A percentile compares a stretch with the other conserved stretches of the same genome.
Evolutionary conservation across 2,329 filamentous ascomycete genomes (phyloP).

Genomic region (Apiospora koreana): DNA sequence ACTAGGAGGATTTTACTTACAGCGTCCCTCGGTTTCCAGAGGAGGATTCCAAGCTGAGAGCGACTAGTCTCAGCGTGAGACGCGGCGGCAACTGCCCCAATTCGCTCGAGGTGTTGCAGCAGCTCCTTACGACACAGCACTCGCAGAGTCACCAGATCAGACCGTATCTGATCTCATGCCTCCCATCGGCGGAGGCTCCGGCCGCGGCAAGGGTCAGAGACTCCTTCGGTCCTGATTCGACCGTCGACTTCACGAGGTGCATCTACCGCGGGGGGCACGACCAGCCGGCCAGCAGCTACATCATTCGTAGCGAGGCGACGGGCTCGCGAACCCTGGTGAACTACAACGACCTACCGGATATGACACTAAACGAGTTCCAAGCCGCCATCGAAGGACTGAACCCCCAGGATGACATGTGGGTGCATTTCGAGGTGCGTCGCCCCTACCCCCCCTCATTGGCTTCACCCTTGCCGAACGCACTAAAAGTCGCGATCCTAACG

Average conservation of each 20-base stretch:
- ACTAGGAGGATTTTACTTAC: conserved; percentile 10
- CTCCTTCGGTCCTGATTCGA: conserved; percentile 48
- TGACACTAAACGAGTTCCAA: conserved; percentile 64
- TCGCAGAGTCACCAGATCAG: conserved; percentile 25
- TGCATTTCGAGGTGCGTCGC: conserved; percentile 67
- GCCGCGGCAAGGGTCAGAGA: conserved; percentile 52
- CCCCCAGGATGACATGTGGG: conserved; percentile 52
- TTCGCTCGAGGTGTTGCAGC: conserved; percentile 68
- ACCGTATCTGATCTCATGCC: conserved; percentile 48
- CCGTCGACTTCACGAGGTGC: conserved; percentile 54
- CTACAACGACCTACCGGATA: conserved; percentile 67
- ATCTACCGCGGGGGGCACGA: conserved; percentile 56
- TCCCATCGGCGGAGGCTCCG: conserved; percentile 55
- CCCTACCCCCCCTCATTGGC: conserved; percentile 2
- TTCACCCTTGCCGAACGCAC: conserved; percentile 5
- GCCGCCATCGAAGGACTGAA: conserved; percentile 41
- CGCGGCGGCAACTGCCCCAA: conserved; percentile 76
- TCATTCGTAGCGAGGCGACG: conserved; percentile 61
- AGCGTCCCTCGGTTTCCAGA: conserved; percentile 67
- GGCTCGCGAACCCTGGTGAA: conserved; percentile 71
- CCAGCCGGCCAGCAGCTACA: conserved; percentile 68
- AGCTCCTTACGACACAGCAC: conserved; percentile 46
- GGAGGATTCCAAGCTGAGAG: conserved; percentile 74
- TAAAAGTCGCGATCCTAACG: conserved; percentile 14
- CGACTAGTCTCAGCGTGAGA: conserved; percentile 57